Evolutionary conservation across 305 asterid species (phyloP), one percentile per base, ranked within the genome.

Genomic region (Stenogyne calaminthoides): DNA sequence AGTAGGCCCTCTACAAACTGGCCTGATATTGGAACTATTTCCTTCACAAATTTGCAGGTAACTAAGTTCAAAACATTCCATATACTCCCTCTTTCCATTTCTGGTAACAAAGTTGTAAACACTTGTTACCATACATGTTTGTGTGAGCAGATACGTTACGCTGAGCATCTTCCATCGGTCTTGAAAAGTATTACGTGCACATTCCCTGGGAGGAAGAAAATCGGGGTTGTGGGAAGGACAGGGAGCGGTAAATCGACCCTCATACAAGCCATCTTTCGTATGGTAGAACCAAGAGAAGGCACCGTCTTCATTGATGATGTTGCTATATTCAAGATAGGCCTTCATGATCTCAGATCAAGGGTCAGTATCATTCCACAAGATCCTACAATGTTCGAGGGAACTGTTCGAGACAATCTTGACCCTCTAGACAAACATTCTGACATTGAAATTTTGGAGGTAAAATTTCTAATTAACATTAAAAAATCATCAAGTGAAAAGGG

Each of bases 321-420:
- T 6, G 95, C 92, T 67, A 88, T 95, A 63, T 88, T 93, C 32
- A 88, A 83, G 80, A 89, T 92, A 15, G 99, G 98, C 68, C 96
- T 95, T 70, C 95, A 95, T 70, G 97, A 92, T 76, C 84, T 95
- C 70, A 88, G 99, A 79, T 81, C 91, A 72, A 89, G 94, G 84
- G 95, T 95, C 77, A 95, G 99, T 77, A 95, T 95, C 82, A 95
- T 95, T 69, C 99, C 99, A 20, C 98, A 95, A 84, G 99, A 95
- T 64, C 99, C 99, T 54, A 88, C 98, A 46, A 74, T 95, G 97
- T 95, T 95, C 57, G 96, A 95, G 72, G 99, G 98, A 73, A 88
- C 96, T 0, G 95, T 92, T 65, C 80, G 99, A 85, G 95, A 91
- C 76, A 95, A 95, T 80, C 95, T 95, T 15, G 98, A 95, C 83